Base-by-base conservation (phyloP, 305 asterid genomes). In the Fraxinus floribunda region DNA sequence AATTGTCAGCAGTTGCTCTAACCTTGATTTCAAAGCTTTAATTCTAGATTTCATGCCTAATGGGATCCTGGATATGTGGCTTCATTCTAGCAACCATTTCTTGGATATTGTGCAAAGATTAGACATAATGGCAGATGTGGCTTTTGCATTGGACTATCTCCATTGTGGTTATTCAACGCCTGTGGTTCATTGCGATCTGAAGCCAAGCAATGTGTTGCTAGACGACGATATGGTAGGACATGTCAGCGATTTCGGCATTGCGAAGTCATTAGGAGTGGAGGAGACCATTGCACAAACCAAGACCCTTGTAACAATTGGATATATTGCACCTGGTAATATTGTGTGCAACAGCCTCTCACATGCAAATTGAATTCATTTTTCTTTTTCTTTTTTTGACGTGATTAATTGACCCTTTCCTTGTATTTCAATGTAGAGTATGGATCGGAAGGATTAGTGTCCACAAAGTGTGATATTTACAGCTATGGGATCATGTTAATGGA, bases 31-130 rank as follows among this genome's bases (percentile, higher is more conserved):
- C 79, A 86, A 79, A 81, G 92, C 92, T 8, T 8, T 89, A 29
- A 15, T 89, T 41, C 85, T 89, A 7, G 87, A 87, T 41, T 87
- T 83, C 74, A 90, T 90, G 91, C 89, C 91, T 1, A 88, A 84
- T 4, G 88, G 84, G 24, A 87, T 82, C 85, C 89, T 89, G 18
- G 91, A 88, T n/a, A 85, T 81, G 4, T 86, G 89, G 88, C 64
- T 89, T 13, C 83, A 87, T 20, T 78, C 87, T 2, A 24, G 29
- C 3, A 79, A 75, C 6, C 66, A 73, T 75, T 86, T 55, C 80
- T 64, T 87, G 49, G 80, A 82, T 38, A 1, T 85, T 6, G 0
- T 44, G 82, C 88, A 85, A 79, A 86, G 94, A 75, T 76, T 91
- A 78, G 82, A 83, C 75, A 84, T 88, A 78, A 83, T 89, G 91